Base-by-base conservation (phyloP, 2,329 filamentous ascomycete genomes). In the Curvularia hawaiiensis region DNA sequence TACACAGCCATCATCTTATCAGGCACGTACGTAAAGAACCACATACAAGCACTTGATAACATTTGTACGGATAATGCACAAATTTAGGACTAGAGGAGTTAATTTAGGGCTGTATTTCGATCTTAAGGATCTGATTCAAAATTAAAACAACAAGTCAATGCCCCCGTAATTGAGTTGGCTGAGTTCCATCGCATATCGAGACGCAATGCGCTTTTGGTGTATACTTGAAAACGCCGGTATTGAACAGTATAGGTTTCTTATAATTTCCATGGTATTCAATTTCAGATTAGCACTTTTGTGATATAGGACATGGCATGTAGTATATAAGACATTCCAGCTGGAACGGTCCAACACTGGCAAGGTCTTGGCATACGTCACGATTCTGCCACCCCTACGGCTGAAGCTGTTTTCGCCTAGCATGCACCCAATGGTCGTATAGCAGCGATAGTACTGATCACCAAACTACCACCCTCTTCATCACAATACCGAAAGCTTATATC, bases 321-420 rank as follows among this genome's bases (percentile, higher is more conserved):
- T 38, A 31, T 12, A 31, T 31, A 3, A 14, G 11, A 20, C 18
- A 30, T 22, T 38, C 14, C 18, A 24, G 16, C 35, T 7, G 3
- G 4, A 3, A 18, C 9, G 35, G 18, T 18, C 16, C 5, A 45
- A 22, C 39, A 24, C 44, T 41, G 47, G 20, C 18, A 26, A n/a
- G 38, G 31, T 49, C 45, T 56, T n/a, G 38, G 46, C 54, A 33
- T 41, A 45, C 48, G 41, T 52, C 53, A 56, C 26, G 12, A 40
- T 20, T 24, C 16, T 9, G 24, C 22, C 18, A 28, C 14, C 9
- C 22, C 18, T 26, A 38, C 40, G 12, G 28, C 41, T 22, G 24
- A n/a, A 39, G n/a, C 31, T 10, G 18, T 16, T 18, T 18, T 31
- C 30, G 44, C 12, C 28, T 18, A 6, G 14, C 26, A 46, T 26